Conservation (phyloP, 179 eudicot species). For the Vitellaria paradoxa region DNA sequence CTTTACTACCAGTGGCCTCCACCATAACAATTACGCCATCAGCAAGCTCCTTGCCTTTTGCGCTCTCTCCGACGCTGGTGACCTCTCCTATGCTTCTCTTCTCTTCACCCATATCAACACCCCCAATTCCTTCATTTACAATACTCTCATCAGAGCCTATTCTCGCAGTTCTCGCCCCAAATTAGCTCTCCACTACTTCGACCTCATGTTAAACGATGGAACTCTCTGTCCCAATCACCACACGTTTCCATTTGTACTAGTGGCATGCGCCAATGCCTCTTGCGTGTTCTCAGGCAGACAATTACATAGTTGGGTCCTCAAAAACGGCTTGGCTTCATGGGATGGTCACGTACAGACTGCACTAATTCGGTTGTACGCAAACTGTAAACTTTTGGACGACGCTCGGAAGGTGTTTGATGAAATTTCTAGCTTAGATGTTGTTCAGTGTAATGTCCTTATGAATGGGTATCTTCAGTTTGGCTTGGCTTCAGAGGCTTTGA, state of each 20-base stretch:
- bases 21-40: conserved; percentile 15
- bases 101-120: conserved; percentile 16
- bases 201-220: conserved; percentile 20
- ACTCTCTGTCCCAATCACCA: conserved; percentile 15
- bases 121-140: conserved; percentile 26
- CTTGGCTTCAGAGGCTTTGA: conserved; percentile 21
- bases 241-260: conserved; percentile 29
- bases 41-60: conserved; percentile 27
- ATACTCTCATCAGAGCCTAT: conserved; percentile 30
- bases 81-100: conserved; percentile 20
- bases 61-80: conserved; percentile 14
- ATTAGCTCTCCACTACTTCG: conserved; percentile 22
- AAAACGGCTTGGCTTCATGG: conserved; percentile 20
- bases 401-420: conserved; percentile 38
- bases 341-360: conserved; percentile 28
- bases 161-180: conserved; percentile 18
- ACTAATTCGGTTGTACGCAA: conserved; percentile 22
- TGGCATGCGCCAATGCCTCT: conserved; percentile 19
- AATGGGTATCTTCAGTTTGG: conserved; percentile 27
- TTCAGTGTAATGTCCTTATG: conserved; percentile 29
- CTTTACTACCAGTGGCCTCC: conserved; percentile 24
- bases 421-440: conserved; percentile 20
- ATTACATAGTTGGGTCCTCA: conserved; percentile 23
- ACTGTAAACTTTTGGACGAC: conserved; percentile 19
- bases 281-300: conserved; percentile 18